Conservation (phyloP, 73 alveolate genomes). For the Diophrys appendiculata region DNA sequence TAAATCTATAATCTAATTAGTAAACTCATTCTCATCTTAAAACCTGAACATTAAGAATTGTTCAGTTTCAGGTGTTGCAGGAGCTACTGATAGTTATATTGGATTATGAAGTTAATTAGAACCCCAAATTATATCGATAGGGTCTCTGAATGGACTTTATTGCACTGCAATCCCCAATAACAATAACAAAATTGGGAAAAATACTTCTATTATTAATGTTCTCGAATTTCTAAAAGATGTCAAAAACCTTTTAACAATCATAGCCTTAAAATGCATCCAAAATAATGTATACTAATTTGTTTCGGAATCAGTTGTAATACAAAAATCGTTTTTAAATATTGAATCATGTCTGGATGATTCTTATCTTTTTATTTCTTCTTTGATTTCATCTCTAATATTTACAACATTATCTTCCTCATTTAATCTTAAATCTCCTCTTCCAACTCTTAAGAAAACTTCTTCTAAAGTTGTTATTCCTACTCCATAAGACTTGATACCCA, state of each 20-base stretch:
- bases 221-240: conserved; percentile 73
- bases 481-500: conserved; percentile 75
- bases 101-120: too few species aligned
- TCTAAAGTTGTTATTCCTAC: conserved; percentile 90
- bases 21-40: background rate
- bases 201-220: conserved; percentile 71
- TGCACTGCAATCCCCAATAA: background rate
- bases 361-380: background rate
- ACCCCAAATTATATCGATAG: too few species aligned
- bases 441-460: conserved; percentile 89
- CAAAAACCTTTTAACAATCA: conserved; percentile 6
- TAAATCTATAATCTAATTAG: background rate
- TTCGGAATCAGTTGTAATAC: background rate
- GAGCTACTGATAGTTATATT: background rate
- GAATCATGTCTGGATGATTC: background rate
- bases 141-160: background rate
- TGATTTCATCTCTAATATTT: background rate
- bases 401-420: background rate
- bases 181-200: conserved; percentile 76
- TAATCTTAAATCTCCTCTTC: background rate
- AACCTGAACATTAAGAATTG: background rate
- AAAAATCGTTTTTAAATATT: background rate
- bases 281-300: background rate
- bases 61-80: background rate
- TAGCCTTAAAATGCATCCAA: background rate